phyloP scores from a whole-genome alignment of 805 yeast species.

The Debaryomyces hansenii region DNA sequence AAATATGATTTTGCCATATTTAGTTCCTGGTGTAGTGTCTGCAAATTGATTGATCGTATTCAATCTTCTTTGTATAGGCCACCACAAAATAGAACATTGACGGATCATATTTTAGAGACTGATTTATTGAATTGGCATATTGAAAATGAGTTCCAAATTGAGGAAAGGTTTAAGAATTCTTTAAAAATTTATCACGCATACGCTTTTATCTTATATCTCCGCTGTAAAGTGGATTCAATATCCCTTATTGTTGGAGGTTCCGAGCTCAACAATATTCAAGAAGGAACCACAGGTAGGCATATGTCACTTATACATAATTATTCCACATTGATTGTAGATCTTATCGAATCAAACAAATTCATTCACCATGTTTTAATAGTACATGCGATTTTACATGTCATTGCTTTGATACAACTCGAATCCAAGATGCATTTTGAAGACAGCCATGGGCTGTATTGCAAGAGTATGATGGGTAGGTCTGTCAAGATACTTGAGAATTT shows the following conservation, averaged over 20 bases:
- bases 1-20: conserved; percentile 20
- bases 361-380: conserved; percentile 22
- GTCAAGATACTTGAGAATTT: conserved; percentile 12
- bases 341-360: conserved; percentile 8
- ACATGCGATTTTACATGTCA: conserved; percentile 26
- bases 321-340: conserved; percentile 12
- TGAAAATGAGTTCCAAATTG: conserved; percentile 5
- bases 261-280: conserved; percentile 5
- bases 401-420: conserved; percentile 24
- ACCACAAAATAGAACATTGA: conserved; percentile 21
- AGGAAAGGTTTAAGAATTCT: conserved; percentile 11
- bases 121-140: conserved; percentile 15
- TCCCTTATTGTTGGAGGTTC: conserved; percentile 17
- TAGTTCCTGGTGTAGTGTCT: conserved; percentile 17
- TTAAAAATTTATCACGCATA: conserved; percentile 15
- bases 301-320: conserved; percentile 13
- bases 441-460: conserved; percentile 3
- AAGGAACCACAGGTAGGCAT: background rate
- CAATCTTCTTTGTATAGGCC: conserved; percentile 23
- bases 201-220: conserved; percentile 19
- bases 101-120: conserved; percentile 17
- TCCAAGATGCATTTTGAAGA: conserved; percentile 3
- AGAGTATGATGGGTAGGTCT: background rate
- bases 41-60: conserved; percentile 23
- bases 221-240: conserved; percentile 26